Conservation (phyloP, 176 grass and related monocot species). For the Musa beccarii region DNA sequence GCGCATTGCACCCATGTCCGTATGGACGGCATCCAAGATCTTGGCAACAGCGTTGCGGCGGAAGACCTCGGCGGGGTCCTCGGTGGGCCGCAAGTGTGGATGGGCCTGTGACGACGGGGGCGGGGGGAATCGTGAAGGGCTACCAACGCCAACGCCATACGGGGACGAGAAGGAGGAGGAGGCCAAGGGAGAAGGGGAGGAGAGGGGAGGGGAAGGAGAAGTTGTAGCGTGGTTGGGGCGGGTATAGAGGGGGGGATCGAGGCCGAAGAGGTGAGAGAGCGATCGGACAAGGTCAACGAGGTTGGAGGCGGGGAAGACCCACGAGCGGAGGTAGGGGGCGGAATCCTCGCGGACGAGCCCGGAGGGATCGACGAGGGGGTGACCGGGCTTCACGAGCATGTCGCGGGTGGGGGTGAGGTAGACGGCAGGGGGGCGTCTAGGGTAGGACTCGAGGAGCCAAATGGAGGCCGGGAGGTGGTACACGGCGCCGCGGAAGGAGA, state of each 20-base stretch:
- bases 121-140: neutral
- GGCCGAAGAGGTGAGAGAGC: constrained; percentile 64
- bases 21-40: constrained; percentile 6
- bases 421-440: constrained; percentile 60
- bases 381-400: constrained; percentile 88
- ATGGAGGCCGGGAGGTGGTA: constrained; percentile 76
- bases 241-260: constrained; percentile 29
- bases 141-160: neutral
- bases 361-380: constrained; percentile 63
- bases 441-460: constrained; percentile 90
- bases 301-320: constrained; percentile 86
- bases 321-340: constrained; percentile 70
- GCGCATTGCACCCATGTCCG: constrained; percentile 2
- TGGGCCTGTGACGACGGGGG: neutral
- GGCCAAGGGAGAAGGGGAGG: neutral
- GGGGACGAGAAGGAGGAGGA: neutral
- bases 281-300: constrained; percentile 70
- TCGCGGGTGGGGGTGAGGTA: constrained; percentile 73
- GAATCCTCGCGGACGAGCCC: constrained; percentile 40
- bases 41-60: constrained; percentile 10
- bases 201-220: neutral
- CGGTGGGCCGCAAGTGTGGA: neutral
- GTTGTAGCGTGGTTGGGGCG: neutral
- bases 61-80: constrained; percentile 4
- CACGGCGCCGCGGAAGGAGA: constrained; percentile 56